These are phyloP conservation scores for Corinectria fuckeliana DNA, from an alignment of 2,329 filamentous ascomycete genomes.

Conservation along the genomic window DNA sequence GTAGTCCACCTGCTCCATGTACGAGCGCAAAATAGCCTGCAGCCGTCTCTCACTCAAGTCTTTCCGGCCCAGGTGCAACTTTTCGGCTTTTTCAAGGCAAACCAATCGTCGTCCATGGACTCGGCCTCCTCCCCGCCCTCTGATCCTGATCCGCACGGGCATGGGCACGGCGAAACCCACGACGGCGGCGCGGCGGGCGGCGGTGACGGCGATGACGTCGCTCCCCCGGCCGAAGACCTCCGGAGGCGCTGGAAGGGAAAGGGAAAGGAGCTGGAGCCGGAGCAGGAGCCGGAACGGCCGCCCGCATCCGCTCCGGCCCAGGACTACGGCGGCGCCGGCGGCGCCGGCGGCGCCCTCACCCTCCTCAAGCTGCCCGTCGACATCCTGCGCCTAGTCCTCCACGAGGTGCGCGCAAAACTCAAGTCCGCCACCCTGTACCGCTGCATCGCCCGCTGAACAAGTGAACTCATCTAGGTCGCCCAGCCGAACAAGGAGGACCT, in stretches of 20 bases:
- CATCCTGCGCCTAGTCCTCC: slow-evolving; percentile 20
- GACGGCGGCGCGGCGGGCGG: neutral
- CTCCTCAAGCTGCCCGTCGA: slow-evolving; percentile 22
- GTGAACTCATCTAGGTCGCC: slow-evolving; percentile 7
- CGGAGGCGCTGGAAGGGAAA: slow-evolving; percentile 20
- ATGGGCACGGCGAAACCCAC: neutral
- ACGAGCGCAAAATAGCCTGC: neutral
- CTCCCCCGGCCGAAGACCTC: slow-evolving; percentile 11
- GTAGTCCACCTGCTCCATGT: slow-evolving; percentile 13
- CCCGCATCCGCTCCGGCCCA: neutral
- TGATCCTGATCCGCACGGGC: slow-evolving; percentile 5
- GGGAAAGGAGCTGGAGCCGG: slow-evolving; percentile 3
- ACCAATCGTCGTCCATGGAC: slow-evolving; percentile 12
- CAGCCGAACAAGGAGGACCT: slow-evolving; percentile 12
- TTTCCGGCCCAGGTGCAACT: neutral
- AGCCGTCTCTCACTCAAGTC: neutral
- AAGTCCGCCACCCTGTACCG: slow-evolving; percentile 1
- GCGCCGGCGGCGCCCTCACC: slow-evolving; percentile 15
- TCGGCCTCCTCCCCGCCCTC: slow-evolving; percentile 8
- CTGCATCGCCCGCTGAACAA: neutral
- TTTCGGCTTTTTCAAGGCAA: neutral
- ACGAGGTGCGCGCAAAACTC: slow-evolving; percentile 16
- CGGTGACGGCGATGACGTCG: neutral
- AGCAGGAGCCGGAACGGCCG: neutral
- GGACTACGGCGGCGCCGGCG: no score